Evolutionary conservation across 1,284 basidiomycete genomes (phyloP), one percentile per base, ranked within the genome.

Genomic region (Sparassis latifolia): DNA sequence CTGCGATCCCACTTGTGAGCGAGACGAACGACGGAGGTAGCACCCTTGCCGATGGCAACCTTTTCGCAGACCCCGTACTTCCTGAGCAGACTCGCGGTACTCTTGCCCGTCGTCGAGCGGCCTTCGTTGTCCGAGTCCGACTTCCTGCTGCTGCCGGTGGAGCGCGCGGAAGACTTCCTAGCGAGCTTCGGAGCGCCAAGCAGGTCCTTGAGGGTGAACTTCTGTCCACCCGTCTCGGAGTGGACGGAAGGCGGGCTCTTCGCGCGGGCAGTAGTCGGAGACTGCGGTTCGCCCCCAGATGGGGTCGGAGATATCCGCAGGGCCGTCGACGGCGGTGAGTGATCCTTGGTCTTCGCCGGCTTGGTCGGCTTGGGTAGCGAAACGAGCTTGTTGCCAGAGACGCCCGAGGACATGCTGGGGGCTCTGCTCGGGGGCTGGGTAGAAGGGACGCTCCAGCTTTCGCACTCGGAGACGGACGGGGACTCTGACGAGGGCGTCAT

Each of bases 11-110:
- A 98, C 73, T 98, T 98, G 75, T 99, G 96, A 37, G 95, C 97
- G 2, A 99, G 79, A 42, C 92, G 79, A 40, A 99, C 97, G 49
- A 98, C 93, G 35, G 92, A 94, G 4, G 96, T 99, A 9, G 96
- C 97, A 37, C 96, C 96, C 69, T 96, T 97, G 45, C 96, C 96
- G 60, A 99, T 97, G 6, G 95, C 93, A 12, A 94, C 84, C 71
- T 94, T 93, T 71, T 97, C 93, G 70, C 95, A 98, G 4, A 97
- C 86, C 35, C 96, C 96, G 64, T 99, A 99, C 77, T 98, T 98
- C 69, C 96, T 88, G 48, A 87, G 69, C 55, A 93, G 67, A 62
- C 83, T 86, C 40, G 72, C 68, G 3, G 76, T 69, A 56, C 80
- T 84, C 49, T 83, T 86, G 2, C 82, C 85, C 1, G 73, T 75